Percentiles rank a stretch among this genome's conserved stretches.
These are phyloP conservation scores for Marasmius tenuissimus DNA, from an alignment of 1,284 basidiomycete species.

Conservation along the genomic window DNA sequence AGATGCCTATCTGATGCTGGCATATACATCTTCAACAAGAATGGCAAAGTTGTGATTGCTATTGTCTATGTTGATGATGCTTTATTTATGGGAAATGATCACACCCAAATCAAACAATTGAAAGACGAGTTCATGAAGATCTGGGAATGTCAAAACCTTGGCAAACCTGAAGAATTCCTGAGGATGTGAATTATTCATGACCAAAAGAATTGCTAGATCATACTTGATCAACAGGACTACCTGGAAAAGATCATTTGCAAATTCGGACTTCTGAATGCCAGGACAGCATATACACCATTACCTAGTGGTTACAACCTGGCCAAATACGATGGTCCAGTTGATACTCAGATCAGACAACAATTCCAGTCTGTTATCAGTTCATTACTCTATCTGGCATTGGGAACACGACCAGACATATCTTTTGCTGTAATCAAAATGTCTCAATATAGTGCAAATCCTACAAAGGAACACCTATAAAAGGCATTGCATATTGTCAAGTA, in stretches of 20 bases:
- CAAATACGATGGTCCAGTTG: no score
- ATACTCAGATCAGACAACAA: no score
- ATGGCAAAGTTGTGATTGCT: no score
- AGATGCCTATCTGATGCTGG: no score
- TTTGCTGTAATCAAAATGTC: no score
- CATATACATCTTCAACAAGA: slow-evolving; percentile 13
- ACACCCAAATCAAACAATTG: slow-evolving; percentile 3
- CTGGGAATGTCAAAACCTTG: slow-evolving; percentile 27
- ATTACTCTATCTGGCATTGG: no score
- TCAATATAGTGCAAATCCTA: no score
- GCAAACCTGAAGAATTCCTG: slow-evolving; percentile 20
- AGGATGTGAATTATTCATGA: slow-evolving; percentile 19
- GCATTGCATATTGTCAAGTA: no score
- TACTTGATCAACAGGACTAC: slow-evolving; percentile 9
- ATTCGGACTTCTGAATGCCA: slow-evolving; percentile 7
- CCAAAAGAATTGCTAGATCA: background rate
- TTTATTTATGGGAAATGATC: slow-evolving; percentile 16
- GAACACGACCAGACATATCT: no score
- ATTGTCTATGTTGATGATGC: slow-evolving; percentile 21
- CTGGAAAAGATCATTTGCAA: slow-evolving; percentile 8
- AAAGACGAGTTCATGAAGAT: slow-evolving; percentile 19
- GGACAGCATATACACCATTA: slow-evolving; percentile 7
- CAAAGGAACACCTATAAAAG: no score
- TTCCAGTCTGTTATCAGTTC: no score
- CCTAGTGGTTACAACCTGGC: slow-evolving; percentile 6